Evolutionary conservation across 2,329 filamentous ascomycete species (phyloP), one percentile per base, ranked within the genome.

Genomic region (Xylariomycetidae sp.): DNA sequence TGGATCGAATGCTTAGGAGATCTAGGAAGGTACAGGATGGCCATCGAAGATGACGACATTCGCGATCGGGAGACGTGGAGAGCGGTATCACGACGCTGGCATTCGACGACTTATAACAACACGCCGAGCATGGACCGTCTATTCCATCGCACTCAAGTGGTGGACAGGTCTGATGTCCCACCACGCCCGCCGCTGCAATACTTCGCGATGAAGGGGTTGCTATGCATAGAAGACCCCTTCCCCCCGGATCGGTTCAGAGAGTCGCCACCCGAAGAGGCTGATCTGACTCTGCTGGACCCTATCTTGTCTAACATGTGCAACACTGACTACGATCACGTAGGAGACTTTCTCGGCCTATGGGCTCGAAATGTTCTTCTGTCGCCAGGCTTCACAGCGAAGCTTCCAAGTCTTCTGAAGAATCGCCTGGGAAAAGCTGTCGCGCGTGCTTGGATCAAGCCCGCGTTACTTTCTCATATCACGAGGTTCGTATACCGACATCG

Each of bases 1-100:
- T 95, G 89, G 90, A 85, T 93, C 10, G 89, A 95, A 44, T 95
- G 88, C 34, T 63, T 95, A 0, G 90, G 88, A 0, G 89, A 95
- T 50, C 60, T 95, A 0, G 82, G 80, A 9, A 6, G 31, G 10
- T 32, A 32, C 17, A 70, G 82, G 1, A 95, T 95, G 88, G 87
- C 88, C 0, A 88, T 95, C 27, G 89, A 95, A 54, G 84, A 94
- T 25, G 76, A 83, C 17, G 82, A 92, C 41, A 69, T 84, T 14
- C 61, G 73, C 2, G 83, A 90, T 35, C 67, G 84, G 1, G 85
- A 94, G 30, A 75, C 79, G 0, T 96, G 90, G 90, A 85, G 83
- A 0, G 72, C 73, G 0, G 85, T 95, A 0, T 83, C 84, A 0
- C 67, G 81, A 0, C 79, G 81, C 25, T 96, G 90, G 92, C 95